These are phyloP conservation scores for Boletus vermiculosoides DNA, from an alignment of 768 basidiomycete species.

Conservation along the genomic window DNA sequence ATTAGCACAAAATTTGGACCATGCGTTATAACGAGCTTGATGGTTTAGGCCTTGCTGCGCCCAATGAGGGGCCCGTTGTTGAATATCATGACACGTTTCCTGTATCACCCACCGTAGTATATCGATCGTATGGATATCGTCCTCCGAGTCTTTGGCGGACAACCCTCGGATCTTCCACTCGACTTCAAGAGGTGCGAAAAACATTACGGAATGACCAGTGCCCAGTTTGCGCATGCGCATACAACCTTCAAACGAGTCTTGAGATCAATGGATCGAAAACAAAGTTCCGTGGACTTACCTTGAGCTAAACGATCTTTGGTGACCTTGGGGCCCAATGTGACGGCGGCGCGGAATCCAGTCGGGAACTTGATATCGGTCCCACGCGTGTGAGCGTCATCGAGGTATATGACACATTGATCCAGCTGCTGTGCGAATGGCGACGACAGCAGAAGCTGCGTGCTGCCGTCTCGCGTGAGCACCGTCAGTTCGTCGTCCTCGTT, in stretches of 20 bases:
- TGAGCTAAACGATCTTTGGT: slow-evolving; percentile 53
- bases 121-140: slow-evolving; percentile 27
- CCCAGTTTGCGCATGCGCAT: slow-evolving; percentile 53
- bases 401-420: slow-evolving; percentile 45
- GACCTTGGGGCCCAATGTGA: slow-evolving; percentile 43
- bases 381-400: slow-evolving; percentile 49
- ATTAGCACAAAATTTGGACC: slow-evolving; percentile 13
- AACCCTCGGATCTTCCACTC: slow-evolving; percentile 35
- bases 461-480: not conserved
- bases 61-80: slow-evolving; percentile 41
- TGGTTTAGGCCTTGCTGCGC: slow-evolving; percentile 41
- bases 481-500: slow-evolving; percentile 19
- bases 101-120: slow-evolving; percentile 46
- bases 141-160: slow-evolving; percentile 9
- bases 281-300: slow-evolving; percentile 17
- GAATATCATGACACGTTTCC: slow-evolving; percentile 42
- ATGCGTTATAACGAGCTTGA: slow-evolving; percentile 23
- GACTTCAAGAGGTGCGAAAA: slow-evolving; percentile 44
- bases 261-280: not conserved
- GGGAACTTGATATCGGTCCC: slow-evolving; percentile 57
- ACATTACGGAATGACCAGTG: slow-evolving; percentile 43
- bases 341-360: slow-evolving; percentile 18
- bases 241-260: slow-evolving; percentile 33
- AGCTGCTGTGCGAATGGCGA: slow-evolving; percentile 27
- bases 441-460: not conserved